Conservation (phyloP, 2,329 filamentous ascomycete genomes). For the Stylonectria norvegica region DNA sequence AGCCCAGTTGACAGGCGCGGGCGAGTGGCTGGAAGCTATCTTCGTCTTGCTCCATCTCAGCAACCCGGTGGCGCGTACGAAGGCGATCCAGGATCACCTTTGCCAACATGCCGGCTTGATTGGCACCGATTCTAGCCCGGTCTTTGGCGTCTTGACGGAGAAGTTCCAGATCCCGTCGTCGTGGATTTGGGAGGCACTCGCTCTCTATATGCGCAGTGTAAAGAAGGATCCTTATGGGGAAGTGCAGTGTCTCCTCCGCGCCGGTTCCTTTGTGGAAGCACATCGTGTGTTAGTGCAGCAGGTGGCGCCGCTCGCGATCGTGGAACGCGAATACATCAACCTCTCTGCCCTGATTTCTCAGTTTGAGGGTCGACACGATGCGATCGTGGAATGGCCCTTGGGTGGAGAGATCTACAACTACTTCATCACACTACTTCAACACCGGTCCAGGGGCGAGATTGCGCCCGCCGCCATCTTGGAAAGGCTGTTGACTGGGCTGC, state of each 20-base stretch:
- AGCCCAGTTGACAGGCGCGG: conserved; percentile 58
- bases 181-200: conserved; percentile 88
- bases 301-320: conserved; percentile 78
- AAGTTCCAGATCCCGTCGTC: conserved; percentile 67
- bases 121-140: conserved; percentile 52
- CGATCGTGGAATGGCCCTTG: conserved; percentile 69
- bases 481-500: conserved; percentile 54
- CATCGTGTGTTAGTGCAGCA: conserved; percentile 77
- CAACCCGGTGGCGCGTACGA: conserved; percentile 58
- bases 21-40: conserved; percentile 65
- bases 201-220: conserved; percentile 73
- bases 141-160: conserved; percentile 57
- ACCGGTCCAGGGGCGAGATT: conserved; percentile 39
- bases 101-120: conserved; percentile 68
- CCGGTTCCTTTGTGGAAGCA: conserved; percentile 72
- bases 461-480: conserved; percentile 49
- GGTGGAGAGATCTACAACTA: conserved; percentile 76
- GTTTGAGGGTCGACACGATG: conserved; percentile 61
- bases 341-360: conserved; percentile 67
- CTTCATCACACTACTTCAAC: conserved; percentile 52
- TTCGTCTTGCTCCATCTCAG: conserved; percentile 79
- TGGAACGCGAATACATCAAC: conserved; percentile 73
- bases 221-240: conserved; percentile 67
- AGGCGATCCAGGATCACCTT: conserved; percentile 69
- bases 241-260: conserved; percentile 76